Conservation (phyloP, 176 grass and related monocot genomes). For the Paspalum vaginatum region DNA sequence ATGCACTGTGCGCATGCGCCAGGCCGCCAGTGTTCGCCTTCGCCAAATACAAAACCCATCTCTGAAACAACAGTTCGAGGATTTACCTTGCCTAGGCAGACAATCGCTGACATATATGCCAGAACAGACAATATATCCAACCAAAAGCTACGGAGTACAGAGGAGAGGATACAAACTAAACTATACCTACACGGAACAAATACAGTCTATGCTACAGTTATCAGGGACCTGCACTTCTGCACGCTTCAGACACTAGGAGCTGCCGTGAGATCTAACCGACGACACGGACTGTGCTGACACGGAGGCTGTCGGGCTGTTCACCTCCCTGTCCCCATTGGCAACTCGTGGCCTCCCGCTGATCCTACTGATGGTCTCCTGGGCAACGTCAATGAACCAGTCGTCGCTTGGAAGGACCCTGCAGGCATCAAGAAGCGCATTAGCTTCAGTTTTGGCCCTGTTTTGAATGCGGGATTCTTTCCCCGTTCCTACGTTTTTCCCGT, state of each 20-base stretch:
- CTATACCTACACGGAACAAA: background rate
- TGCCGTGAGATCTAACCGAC: constrained; percentile 65
- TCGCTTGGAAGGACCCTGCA: constrained; percentile 68
- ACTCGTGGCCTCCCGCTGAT: constrained; percentile 69
- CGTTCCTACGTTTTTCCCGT: too few relatives aligned
- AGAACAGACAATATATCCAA: background rate
- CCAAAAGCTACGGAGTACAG: background rate
- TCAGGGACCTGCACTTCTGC: constrained; percentile 38
- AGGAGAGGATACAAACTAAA: background rate
- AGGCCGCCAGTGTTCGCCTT: too few relatives aligned
- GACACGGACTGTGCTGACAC: constrained; percentile 87
- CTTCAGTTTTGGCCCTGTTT: too few relatives aligned
- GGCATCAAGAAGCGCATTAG: background rate
- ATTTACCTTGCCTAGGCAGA: background rate
- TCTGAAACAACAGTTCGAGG: background rate
- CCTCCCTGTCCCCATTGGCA: constrained; percentile 71
- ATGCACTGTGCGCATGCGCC: too few relatives aligned
- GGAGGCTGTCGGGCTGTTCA: constrained; percentile 83
- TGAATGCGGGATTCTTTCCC: too few relatives aligned
- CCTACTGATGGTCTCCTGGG: constrained; percentile 64
- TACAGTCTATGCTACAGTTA: background rate
- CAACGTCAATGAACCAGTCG: constrained; percentile 86
- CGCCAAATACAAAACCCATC: constrained; percentile 3
- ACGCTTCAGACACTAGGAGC: constrained; percentile 51
- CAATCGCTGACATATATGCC: constrained; percentile 23